Conservation (phyloP, 1,139 yeast species). For the Pichia sp. region DNA sequence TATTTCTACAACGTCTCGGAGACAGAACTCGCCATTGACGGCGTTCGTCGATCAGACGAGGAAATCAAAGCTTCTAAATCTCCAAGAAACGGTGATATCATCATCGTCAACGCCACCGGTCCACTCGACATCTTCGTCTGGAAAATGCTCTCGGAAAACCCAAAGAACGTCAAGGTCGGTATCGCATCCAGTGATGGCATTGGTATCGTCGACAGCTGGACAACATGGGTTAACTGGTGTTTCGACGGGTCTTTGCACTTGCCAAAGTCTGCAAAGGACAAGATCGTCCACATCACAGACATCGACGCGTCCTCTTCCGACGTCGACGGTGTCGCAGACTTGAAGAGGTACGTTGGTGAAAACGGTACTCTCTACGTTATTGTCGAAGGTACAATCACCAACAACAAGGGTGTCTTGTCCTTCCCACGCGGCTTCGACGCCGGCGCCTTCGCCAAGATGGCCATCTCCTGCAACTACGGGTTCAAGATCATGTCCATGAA, state of each 20-base stretch:
- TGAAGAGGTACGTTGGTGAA: constrained; percentile 6
- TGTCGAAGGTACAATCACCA: constrained; percentile 70
- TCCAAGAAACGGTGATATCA: constrained; percentile 45
- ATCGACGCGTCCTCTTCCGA: constrained; percentile 9
- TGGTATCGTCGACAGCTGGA: constrained; percentile 24
- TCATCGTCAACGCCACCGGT: constrained; percentile 52
- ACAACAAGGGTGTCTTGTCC: constrained; percentile 39
- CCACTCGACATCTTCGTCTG: constrained; percentile 50
- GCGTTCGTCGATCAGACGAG: constrained; percentile 46
- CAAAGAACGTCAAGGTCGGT: constrained; percentile 37
- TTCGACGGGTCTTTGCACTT: constrained; percentile 21
- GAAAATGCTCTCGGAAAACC: constrained; percentile 18
- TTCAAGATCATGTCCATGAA: constrained; percentile 44
- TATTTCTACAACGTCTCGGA: constrained; percentile 24
- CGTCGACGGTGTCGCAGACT: constrained; percentile 11
- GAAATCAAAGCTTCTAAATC: constrained; percentile 34
- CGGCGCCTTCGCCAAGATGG: constrained; percentile 12
- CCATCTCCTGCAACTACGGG: constrained; percentile 25
- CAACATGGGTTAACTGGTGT: constrained; percentile 16
- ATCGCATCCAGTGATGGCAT: constrained; percentile 44
- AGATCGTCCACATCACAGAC: constrained; percentile 8
- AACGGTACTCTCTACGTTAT: constrained; percentile 44
- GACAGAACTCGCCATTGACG: constrained; percentile 48
- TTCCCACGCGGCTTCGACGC: constrained; percentile 25
- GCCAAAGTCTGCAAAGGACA: background rate